Evolutionary conservation across 2,329 filamentous ascomycete species (phyloP).

Genomic region (Fusarium longipes): DNA sequence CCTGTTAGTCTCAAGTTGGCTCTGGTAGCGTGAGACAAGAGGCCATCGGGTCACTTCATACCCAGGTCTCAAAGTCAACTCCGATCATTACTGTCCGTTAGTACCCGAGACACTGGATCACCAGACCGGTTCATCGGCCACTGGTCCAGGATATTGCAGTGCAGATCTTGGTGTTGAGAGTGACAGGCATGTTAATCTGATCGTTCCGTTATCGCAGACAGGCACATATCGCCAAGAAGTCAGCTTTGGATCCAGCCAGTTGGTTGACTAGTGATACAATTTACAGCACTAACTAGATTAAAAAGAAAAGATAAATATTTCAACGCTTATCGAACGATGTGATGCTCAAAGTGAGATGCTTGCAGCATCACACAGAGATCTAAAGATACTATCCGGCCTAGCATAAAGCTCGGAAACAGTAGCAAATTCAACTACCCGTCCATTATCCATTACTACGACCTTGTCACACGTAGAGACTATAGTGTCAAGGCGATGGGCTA

Average conservation of each 20-base stretch:
- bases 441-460: constrained; percentile 36
- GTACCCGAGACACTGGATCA: neutral
- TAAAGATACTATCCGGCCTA: constrained; percentile 10
- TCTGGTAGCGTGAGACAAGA: neutral
- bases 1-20: too few relatives aligned
- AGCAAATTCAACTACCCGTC: constrained; percentile 34
- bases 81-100: neutral
- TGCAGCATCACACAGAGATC: constrained; percentile 24
- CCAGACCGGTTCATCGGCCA: neutral
- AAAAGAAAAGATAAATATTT: too few relatives aligned
- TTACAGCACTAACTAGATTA: too few relatives aligned
- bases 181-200: neutral
- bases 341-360: constrained; percentile 8
- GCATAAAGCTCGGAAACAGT: constrained; percentile 6
- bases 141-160: neutral
- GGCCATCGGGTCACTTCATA: neutral
- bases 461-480: constrained; percentile 37
- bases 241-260: neutral
- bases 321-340: neutral
- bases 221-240: neutral
- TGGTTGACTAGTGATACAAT: too few relatives aligned
- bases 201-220: neutral
- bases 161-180: neutral
- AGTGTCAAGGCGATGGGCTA: constrained; percentile 37
- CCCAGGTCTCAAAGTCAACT: too few relatives aligned